Base-by-base conservation (phyloP, 2,329 filamentous ascomycete genomes). In the Colletotrichum trifolii region DNA sequence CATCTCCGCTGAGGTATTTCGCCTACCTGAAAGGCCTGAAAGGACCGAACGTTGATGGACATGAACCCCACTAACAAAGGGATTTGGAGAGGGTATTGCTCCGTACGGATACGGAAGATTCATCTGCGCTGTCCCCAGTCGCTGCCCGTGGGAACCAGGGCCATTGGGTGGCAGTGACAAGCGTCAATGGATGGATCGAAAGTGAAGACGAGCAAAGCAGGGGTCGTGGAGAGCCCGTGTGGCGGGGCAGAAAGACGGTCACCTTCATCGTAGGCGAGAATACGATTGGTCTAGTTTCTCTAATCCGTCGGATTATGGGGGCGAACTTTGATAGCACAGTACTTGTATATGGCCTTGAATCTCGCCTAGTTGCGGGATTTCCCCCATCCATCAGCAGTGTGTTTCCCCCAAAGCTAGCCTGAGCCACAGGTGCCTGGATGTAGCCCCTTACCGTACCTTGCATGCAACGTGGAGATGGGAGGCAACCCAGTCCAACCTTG, bases 401-500 rank as follows among this genome's bases (percentile, higher is more conserved):
- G 11, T n/a, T 10, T 45, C 8, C 15, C 33, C 58, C 36, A 12
- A 15, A 42, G 36, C 49, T 40, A 46, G 35, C 17, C 6, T 47
- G 62, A 65, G 62, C 62, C 62, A 65, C 58, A 62, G 17, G 6
- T 15, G 33, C 40, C 9, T 15, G 17, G 10, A 64, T 45, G 64
- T 66, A 64, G 15, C 45, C 45, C 45, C 45, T 45, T 66, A 66
- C 45, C 45, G 39, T 66, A 66, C 43, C 38, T 15, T 58, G 60
- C 54, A 54, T 43, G 40, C 33, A 33, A 60, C 49, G 54, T 54
- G 54, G 64, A 64, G 60, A 60, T 60, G 64, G 64, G 64, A 66
- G 64, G 64, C 64, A 66, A 64, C 64, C 64, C 64, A 66, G 59
- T 58, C 50, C 60, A 40, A 62, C 46, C 46, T 62, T 62, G 57